Base-by-base conservation (phyloP, 2,329 filamentous ascomycete species). In the Blastomyces gilchristii region DNA sequence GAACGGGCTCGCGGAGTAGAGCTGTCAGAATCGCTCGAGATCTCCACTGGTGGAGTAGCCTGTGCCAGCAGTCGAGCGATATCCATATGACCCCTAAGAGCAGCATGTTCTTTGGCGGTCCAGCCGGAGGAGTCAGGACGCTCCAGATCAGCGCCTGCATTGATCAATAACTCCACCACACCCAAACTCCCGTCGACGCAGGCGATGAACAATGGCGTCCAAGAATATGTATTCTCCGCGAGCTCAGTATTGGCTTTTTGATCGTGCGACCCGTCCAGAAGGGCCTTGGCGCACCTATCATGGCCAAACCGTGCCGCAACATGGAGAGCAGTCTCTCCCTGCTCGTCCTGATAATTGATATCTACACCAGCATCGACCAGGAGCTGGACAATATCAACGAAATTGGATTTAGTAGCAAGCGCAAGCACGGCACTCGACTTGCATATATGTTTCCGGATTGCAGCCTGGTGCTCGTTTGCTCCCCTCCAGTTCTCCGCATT, bases 161-260 rank as follows among this genome's bases (percentile, higher is more conserved):
- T 83, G 50, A 96, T 83, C 4, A 99, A 81, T 31, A 94, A 80
- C 70, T 91, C 83, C 0, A 89, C 89, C 50, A 96, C 85, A 0
- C 82, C 77, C 12, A 91, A 75, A 67, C 91, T 88, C 0, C 93
- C 93, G 71, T 99, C 92, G 2, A 97, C 93, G 62, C 89, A 90
- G 11, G 93, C 90, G 67, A 96, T 88, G 71, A 96, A 94, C 14
- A 99, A 80, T n/a, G 94, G 90, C 0, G 94, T 97, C 93, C 94
- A 99, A 2, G 88, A 86, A 71, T 95, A 97, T 0, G 88, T 88
- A 62, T 88, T 89, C 72, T 99, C 94, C 0, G 83, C 78, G 45
- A 95, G 78, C 69, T 96, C 88, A 0, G 91, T 78, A 65, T 97
- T 79, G 0, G 87, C 86, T 70, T 87, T 90, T 68, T 94, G 89